phyloP scores from a whole-genome alignment of 768 basidiomycete species.

The Leccinum rimulosum region DNA sequence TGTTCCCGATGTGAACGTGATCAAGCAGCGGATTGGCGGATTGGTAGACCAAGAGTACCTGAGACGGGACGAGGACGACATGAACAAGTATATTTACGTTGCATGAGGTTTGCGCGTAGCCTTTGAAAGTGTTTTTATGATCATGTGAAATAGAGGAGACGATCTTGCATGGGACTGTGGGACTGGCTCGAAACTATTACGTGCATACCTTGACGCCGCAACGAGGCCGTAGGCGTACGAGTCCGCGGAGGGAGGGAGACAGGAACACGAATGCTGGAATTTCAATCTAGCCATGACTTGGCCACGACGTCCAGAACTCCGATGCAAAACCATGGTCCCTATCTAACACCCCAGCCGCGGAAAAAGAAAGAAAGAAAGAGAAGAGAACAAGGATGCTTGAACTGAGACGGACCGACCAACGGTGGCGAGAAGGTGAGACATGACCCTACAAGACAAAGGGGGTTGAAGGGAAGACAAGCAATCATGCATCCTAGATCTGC shows the following conservation, averaged over 20 bases:
- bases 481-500: background rate
- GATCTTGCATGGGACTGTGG: background rate
- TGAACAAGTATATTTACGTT: conserved; percentile 73
- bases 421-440: background rate
- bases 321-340: background rate
- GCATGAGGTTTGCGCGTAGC: conserved; percentile 42
- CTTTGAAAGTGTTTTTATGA: background rate
- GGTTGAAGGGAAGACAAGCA: too few relatives aligned
- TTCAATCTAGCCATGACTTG: background rate
- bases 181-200: background rate
- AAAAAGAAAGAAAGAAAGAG: background rate
- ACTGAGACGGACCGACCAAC: background rate
- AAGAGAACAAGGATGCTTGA: background rate
- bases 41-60: conserved; percentile 88
- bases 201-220: background rate
- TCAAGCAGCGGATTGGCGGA: conserved; percentile 81
- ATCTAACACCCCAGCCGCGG: background rate
- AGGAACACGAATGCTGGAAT: background rate
- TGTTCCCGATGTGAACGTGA: conserved; percentile 75
- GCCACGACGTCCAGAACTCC: background rate
- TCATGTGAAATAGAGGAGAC: background rate
- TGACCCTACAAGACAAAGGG: background rate
- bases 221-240: background rate
- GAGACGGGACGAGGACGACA: conserved; percentile 70
- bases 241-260: background rate